phyloP scores from a whole-genome alignment of 2,329 filamentous ascomycete genomes.

The Ophiocordyceps unilateralis region DNA sequence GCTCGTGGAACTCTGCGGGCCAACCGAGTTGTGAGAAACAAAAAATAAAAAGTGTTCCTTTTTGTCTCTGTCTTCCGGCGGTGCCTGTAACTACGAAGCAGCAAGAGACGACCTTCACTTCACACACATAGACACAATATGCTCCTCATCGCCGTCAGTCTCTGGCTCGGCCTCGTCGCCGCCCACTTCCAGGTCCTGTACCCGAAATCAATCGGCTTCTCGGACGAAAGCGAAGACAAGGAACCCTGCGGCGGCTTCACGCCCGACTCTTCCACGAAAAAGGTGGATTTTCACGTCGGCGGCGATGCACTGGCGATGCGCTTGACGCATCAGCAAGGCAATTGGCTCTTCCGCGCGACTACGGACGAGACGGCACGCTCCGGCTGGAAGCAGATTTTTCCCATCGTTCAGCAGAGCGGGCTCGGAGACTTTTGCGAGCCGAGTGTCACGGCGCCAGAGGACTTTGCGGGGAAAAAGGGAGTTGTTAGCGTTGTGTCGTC shows the following conservation, averaged over 20 bases:
- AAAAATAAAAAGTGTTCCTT: no score
- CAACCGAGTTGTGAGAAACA: no score
- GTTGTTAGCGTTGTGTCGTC: constrained; percentile 33
- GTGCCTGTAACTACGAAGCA: no score
- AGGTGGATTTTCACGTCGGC: constrained; percentile 38
- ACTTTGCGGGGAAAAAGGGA: constrained; percentile 37
- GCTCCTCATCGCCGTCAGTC: constrained; percentile 11
- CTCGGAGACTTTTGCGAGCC: constrained; percentile 36
- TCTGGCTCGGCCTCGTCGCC: constrained; percentile 19
- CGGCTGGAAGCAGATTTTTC: constrained; percentile 38
- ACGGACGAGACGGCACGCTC: constrained; percentile 26
- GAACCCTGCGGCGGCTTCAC: constrained; percentile 38
- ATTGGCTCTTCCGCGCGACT: constrained; percentile 41
- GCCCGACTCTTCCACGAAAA: constrained; percentile 23
- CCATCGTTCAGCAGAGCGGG: constrained; percentile 35
- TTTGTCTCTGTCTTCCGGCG: not conserved
- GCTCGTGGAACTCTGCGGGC: no score
- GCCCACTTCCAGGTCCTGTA: constrained; percentile 38
- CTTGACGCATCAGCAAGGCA: constrained; percentile 32
- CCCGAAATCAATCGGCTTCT: constrained; percentile 28
- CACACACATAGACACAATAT: not conserved
- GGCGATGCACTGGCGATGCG: constrained; percentile 33
- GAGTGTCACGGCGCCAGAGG: constrained; percentile 26
- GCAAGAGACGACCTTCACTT: not conserved
- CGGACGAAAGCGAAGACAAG: constrained; percentile 24